Evolutionary conservation across 2,329 filamentous ascomycete genomes (phyloP).

Genomic region (Daldinia sp.): DNA sequence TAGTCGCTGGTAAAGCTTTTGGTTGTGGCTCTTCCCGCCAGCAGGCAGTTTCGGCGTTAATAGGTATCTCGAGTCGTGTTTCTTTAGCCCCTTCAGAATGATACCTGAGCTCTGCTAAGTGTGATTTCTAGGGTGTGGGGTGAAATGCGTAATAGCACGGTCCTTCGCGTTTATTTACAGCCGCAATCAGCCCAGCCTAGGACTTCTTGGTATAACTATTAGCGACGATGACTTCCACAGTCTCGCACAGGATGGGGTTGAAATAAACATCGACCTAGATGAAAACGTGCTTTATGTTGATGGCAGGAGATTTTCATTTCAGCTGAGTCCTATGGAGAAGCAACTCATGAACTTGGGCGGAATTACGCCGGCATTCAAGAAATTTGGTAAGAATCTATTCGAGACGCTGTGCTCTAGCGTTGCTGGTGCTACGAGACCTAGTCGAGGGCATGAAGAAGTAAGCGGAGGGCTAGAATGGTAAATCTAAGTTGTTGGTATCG

Average conservation of each 20-base stretch:
- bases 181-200: slow-evolving; percentile 4
- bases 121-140: slow-evolving; percentile 1
- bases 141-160: slow-evolving; percentile 9
- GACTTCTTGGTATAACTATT: slow-evolving; percentile 2
- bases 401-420: neutral
- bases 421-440: neutral
- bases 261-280: neutral
- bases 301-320: neutral
- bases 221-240: neutral
- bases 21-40: slow-evolving; percentile 1
- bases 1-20: slow-evolving; percentile 7
- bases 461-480: neutral
- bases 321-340: slow-evolving; percentile 1
- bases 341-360: slow-evolving; percentile 8
- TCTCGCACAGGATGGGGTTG: neutral
- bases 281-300: neutral
- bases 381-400: slow-evolving; percentile 8
- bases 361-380: slow-evolving; percentile 4
- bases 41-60: slow-evolving; percentile 1
- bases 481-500: neutral
- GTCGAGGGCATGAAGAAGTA: neutral
- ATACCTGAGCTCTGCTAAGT: neutral
- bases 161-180: slow-evolving; percentile 10
- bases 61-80: neutral
- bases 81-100: neutral